Evolutionary conservation across 352 stramenopile genomes (phyloP).

Genomic region (Phytopythium delawarense): DNA sequence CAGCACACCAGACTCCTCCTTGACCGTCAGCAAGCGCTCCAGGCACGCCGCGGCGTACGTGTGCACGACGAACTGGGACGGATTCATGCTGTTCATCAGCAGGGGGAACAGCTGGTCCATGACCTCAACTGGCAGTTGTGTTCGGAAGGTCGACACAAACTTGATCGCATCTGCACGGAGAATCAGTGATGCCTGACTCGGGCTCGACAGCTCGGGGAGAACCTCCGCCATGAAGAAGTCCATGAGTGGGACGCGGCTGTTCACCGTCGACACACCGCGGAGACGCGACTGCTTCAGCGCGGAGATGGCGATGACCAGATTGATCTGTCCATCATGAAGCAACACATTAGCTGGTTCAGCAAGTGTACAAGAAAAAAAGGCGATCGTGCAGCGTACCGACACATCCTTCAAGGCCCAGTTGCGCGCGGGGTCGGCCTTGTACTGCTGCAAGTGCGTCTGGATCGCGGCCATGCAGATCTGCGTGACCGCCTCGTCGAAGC

Average conservation of each 20-base stretch:
- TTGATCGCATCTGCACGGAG: slow-evolving; percentile 98
- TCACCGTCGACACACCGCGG: slow-evolving; percentile 94
- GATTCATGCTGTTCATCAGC: slow-evolving; percentile 85
- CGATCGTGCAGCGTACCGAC: slow-evolving; percentile 59
- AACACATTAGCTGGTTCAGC: slow-evolving; percentile 1
- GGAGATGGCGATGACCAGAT: slow-evolving; percentile 95
- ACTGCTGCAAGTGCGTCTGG: slow-evolving; percentile 89
- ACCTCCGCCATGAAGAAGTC: slow-evolving; percentile 95
- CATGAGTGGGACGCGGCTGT: slow-evolving; percentile 93
- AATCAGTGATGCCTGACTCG: slow-evolving; percentile 85
- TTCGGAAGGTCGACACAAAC: slow-evolving; percentile 98
- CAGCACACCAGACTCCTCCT: slow-evolving; percentile 66
- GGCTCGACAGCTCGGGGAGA: slow-evolving; percentile 89
- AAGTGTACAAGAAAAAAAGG: neutral
- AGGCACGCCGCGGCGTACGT: slow-evolving; percentile 96
- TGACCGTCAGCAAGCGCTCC: slow-evolving; percentile 95
- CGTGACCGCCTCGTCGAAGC: slow-evolving; percentile 93
- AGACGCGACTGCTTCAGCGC: slow-evolving; percentile 92
- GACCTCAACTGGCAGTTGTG: slow-evolving; percentile 92
- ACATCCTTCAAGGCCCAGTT: slow-evolving; percentile 97
- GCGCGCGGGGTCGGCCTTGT: slow-evolving; percentile 68
- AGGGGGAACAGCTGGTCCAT: slow-evolving; percentile 92
- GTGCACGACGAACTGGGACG: slow-evolving; percentile 93
- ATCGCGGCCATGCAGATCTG: slow-evolving; percentile 93
- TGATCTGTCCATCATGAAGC: slow-evolving; percentile 41